Conservation (phyloP, 805 yeast species). For the Ogataea parapolymorpha region DNA sequence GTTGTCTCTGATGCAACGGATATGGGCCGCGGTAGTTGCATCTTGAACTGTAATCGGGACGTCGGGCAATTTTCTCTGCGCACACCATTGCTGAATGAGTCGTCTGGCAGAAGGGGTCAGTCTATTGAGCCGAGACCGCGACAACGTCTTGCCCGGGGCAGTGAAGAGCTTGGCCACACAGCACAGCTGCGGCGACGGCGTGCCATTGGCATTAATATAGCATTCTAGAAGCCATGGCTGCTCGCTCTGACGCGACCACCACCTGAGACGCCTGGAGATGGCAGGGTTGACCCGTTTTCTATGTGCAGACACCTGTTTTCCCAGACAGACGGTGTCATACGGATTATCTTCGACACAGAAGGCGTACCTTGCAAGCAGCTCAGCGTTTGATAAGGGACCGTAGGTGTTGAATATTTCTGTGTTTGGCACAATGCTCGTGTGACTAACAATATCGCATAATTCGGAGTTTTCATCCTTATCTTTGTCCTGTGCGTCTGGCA, state of each 20-base stretch:
- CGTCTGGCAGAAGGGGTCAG: slow-evolving; percentile 4
- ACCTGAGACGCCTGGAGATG: not conserved
- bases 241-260: slow-evolving; percentile 3
- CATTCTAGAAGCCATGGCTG: slow-evolving; percentile 26
- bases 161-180: slow-evolving; percentile 39
- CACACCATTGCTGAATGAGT: slow-evolving; percentile 11
- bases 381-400: slow-evolving; percentile 68
- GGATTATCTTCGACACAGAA: slow-evolving; percentile 56
- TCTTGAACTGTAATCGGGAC: not conserved
- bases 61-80: slow-evolving; percentile 1
- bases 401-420: slow-evolving; percentile 78
- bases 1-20: not conserved
- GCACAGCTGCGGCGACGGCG: slow-evolving; percentile 41
- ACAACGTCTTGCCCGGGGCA: slow-evolving; percentile 4
- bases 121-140: not conserved
- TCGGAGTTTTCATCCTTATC: slow-evolving; percentile 23
- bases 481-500: not conserved
- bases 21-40: not conserved
- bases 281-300: slow-evolving; percentile 9
- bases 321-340: slow-evolving; percentile 57
- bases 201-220: slow-evolving; percentile 45
- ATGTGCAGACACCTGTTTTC: slow-evolving; percentile 37
- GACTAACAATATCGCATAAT: slow-evolving; percentile 63
- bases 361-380: slow-evolving; percentile 73
- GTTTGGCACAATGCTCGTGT: slow-evolving; percentile 40